Evolutionary conservation across 805 yeast genomes (phyloP).

Genomic region (Debaryomyces tyrocola): DNA sequence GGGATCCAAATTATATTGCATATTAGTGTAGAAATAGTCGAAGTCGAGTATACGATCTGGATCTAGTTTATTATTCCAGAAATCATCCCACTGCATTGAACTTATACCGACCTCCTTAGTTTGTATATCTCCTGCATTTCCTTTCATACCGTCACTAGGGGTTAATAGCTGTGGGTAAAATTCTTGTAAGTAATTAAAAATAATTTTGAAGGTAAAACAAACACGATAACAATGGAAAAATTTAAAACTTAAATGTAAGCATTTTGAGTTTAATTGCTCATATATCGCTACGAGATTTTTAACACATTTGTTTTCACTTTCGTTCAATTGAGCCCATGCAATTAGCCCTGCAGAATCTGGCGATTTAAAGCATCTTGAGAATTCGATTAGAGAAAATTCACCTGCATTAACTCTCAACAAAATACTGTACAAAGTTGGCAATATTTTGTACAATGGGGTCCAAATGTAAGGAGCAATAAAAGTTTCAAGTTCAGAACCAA

Average conservation of each 20-base stretch:
- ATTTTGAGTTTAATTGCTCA: constrained; percentile 1
- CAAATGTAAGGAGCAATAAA: constrained; percentile 6
- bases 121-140: no score
- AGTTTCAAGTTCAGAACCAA: constrained; percentile 7
- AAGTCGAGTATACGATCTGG: no score
- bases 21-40: no score
- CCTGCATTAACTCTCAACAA: constrained; percentile 5
- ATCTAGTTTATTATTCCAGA: no score
- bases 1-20: no score
- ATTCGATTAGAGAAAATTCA: constrained; percentile 4
- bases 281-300: constrained; percentile 1
- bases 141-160: not conserved
- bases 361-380: constrained; percentile 4
- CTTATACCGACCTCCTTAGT: no score
- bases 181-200: not conserved
- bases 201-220: not conserved
- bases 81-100: no score
- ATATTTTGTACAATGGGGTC: constrained; percentile 1
- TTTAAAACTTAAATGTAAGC: not conserved
- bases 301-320: not conserved
- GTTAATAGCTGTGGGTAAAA: not conserved
- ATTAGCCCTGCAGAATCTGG: constrained; percentile 7
- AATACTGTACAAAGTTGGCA: constrained; percentile 1
- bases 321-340: constrained; percentile 3
- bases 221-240: constrained; percentile 1